Base-by-base conservation (phyloP, 176 grass and related monocot species). In the Ampelocalamus luodianensis region DNA sequence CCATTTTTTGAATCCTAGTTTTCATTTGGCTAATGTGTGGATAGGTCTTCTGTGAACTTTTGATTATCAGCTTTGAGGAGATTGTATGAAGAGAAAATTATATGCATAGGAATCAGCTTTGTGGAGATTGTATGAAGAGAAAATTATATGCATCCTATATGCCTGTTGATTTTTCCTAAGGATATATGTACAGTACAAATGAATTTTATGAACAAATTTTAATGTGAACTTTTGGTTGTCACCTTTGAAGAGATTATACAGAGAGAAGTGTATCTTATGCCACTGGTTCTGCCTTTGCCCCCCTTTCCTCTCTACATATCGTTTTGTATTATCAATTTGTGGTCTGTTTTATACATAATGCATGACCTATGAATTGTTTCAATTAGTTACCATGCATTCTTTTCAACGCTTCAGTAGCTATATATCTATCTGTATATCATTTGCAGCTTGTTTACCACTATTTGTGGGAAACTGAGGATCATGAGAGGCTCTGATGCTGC, bases 401-500 rank as follows among this genome's bases (percentile, higher is more conserved):
- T 68, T 27, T 39, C 15, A 6, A 69, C 32, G 51, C 14, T 43
- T 67, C 38, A 18, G 0, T 51, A 15, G 13, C n/a, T 78, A 22
- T 45, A 45, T 45, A 45, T 56, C 76, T 29, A 3, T 32, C 5
- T 2, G 40, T 79, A 49, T 5, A 10, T 6, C 8, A 22, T 81
- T 76, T 85, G 87, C 87, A 94, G 89, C 66, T 85, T 94, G 77
- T 94, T 94, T 64, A 87, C 89, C 39, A 87, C 82, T 64, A 89
- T 20, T 61, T 94, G 92, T 61, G 81, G 68, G 67, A 94, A 89
- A 65, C 62, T 94, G 74, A 89, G 87, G 45, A 94, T 94, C 81
- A 94, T 94, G 92, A 89, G 90, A 85, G 92, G 92, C 53, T 89
- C 92, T 51, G 92, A 91, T 22, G 92, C 92, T 81, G 90, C 82